Percentiles rank a stretch among this genome's conserved stretches.
These are phyloP conservation scores for Alternaria rosae DNA, from an alignment of 2,329 filamentous ascomycete genomes.

Conservation along the genomic window DNA sequence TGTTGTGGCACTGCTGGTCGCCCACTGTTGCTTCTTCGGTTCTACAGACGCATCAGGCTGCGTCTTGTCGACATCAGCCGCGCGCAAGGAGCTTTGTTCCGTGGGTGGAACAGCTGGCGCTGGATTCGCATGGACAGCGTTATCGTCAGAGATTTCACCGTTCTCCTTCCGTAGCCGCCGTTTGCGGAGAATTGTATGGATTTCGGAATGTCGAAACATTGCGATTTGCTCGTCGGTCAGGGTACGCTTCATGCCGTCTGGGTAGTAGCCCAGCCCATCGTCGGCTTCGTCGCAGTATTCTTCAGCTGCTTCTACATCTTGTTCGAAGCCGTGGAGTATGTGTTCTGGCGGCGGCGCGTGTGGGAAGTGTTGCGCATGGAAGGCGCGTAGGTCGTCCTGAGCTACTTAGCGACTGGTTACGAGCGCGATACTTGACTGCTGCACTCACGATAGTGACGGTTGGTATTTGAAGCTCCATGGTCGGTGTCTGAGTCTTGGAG, in stretches of 20 bases:
- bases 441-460: constrained; percentile 43
- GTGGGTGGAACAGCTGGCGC: neutral
- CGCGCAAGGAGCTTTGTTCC: neutral
- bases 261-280: constrained; percentile 81
- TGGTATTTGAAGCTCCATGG: constrained; percentile 38
- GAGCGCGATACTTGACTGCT: neutral
- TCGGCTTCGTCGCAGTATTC: constrained; percentile 57
- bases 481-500: neutral
- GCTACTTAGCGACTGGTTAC: constrained; percentile 19
- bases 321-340: constrained; percentile 39
- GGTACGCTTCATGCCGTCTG: constrained; percentile 85
- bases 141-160: constrained; percentile 23
- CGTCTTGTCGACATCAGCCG: constrained; percentile 15
- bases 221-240: constrained; percentile 90
- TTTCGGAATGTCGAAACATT: constrained; percentile 89
- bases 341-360: constrained; percentile 44
- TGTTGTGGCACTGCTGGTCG: constrained; percentile 31
- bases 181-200: constrained; percentile 69
- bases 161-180: constrained; percentile 34
- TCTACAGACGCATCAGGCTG: constrained; percentile 24
- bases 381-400: constrained; percentile 54
- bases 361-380: constrained; percentile 55
- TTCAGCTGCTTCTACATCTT: constrained; percentile 38
- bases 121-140: neutral
- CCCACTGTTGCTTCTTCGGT: constrained; percentile 37